Evolutionary conservation across 2,329 filamentous ascomycete species (phyloP).

Genomic region (Ilyonectria mors-panacis): DNA sequence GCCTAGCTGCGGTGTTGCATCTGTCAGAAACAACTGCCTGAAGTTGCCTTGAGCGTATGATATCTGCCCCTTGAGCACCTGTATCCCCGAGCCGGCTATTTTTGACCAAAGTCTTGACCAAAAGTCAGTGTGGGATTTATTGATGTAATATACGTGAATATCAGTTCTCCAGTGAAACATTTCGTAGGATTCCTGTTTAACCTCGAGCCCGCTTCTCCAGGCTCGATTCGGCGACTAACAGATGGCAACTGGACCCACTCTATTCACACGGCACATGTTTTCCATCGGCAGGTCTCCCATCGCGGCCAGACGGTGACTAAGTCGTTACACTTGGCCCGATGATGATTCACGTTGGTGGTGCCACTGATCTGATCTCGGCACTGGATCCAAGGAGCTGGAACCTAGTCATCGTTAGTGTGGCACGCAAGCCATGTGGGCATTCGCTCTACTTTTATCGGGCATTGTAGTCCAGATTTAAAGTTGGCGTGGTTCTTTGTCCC

Average conservation of each 20-base stretch:
- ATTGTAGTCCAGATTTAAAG: background rate
- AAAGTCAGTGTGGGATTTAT: too few species aligned
- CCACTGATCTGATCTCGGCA: background rate
- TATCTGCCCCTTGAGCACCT: background rate
- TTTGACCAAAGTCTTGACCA: rapidly evolving
- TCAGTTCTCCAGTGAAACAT: background rate
- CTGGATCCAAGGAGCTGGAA: background rate
- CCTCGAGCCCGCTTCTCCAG: too few species aligned
- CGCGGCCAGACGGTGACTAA: background rate
- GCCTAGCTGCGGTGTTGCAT: background rate
- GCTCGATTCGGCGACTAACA: background rate
- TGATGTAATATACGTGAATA: too few species aligned
- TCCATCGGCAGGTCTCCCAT: background rate
- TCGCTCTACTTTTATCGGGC: background rate
- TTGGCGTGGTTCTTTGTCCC: background rate
- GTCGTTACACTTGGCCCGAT: background rate
- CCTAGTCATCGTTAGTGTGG: background rate
- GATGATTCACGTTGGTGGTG: conserved; percentile 30
- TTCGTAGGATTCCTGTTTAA: background rate
- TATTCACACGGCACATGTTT: conserved; percentile 25
- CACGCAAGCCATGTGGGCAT: background rate
- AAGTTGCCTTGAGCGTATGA: background rate
- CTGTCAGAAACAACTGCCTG: conserved; percentile 1
- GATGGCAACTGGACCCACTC: background rate
- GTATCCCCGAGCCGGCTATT: background rate